Evolutionary conservation across 2,329 filamentous ascomycete species (phyloP).

Genomic region (Diplodia sapinea): DNA sequence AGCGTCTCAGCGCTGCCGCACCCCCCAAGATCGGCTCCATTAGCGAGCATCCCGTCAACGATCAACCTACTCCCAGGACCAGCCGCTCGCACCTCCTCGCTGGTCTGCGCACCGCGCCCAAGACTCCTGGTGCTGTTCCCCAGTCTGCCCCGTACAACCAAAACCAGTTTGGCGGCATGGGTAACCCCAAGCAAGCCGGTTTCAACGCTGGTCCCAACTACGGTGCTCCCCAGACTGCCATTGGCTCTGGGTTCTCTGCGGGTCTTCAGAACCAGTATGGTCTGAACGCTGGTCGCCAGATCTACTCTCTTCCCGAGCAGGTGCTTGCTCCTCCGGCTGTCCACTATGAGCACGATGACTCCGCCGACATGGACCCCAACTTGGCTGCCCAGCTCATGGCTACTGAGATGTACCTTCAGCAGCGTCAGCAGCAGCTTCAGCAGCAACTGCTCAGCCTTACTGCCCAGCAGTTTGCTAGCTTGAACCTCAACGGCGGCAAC

Average conservation of each 20-base stretch:
- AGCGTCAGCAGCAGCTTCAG: constrained; percentile 93
- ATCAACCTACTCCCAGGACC: constrained; percentile 83
- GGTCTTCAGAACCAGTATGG: constrained; percentile 52
- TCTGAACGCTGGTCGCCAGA: constrained; percentile 58
- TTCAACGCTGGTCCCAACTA: constrained; percentile 49
- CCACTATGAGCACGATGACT: constrained; percentile 69
- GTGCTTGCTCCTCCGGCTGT: constrained; percentile 83
- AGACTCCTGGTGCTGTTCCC: constrained; percentile 73
- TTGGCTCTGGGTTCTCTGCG: constrained; percentile 59
- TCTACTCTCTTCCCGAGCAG: constrained; percentile 80
- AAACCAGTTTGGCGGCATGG: constrained; percentile 49
- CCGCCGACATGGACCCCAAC: constrained; percentile 80
- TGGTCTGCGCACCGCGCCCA: constrained; percentile 90
- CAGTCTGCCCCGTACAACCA: constrained; percentile 67
- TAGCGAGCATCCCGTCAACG: constrained; percentile 60
- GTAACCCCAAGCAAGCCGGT: constrained; percentile 40
- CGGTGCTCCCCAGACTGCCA: constrained; percentile 63
- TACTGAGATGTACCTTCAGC: constrained; percentile 88
- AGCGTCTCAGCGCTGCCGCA: constrained; percentile 82
- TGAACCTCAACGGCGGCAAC: constrained; percentile 65
- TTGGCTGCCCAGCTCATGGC: constrained; percentile 88
- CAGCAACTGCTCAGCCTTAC: constrained; percentile 89
- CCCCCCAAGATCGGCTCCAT: constrained; percentile 70
- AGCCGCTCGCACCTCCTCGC: constrained; percentile 94
- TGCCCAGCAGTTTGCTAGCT: constrained; percentile 79